These are phyloP conservation scores for Beauveria sp. DNA, from an alignment of 2,329 filamentous ascomycete genomes.

Conservation along the genomic window DNA sequence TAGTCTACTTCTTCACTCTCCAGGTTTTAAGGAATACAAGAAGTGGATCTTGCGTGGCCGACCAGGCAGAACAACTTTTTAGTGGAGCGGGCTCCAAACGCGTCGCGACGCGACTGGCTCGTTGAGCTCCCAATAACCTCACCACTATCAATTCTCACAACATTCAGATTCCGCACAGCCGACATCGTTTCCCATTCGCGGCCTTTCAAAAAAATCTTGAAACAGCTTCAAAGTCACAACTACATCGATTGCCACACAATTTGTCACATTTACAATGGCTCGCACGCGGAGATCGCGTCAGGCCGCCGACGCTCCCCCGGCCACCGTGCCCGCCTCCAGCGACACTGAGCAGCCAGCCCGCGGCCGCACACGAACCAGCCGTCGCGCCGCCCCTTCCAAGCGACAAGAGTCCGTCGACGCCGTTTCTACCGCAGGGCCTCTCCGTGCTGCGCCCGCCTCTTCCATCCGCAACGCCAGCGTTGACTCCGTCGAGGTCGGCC, in stretches of 20 bases:
- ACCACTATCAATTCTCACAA: background rate
- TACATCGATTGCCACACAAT: background rate
- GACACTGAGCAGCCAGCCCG: constrained; percentile 18
- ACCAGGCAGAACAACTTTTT: constrained; percentile 1
- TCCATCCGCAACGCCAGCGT: constrained; percentile 19
- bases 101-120: constrained; percentile 8
- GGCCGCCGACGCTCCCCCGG: constrained; percentile 17
- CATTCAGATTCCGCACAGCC: background rate
- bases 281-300: constrained; percentile 25
- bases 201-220: background rate
- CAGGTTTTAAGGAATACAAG: too few relatives aligned
- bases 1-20: too few relatives aligned
- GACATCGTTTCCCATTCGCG: background rate
- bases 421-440: constrained; percentile 15
- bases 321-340: constrained; percentile 9
- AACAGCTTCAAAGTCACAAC: background rate
- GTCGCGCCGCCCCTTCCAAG: background rate
- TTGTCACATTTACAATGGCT: constrained; percentile 18
- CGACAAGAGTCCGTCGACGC: constrained; percentile 5
- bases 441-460: constrained; percentile 5
- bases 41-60: too few relatives aligned
- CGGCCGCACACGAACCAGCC: constrained; percentile 16
- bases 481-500: constrained; percentile 30
- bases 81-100: constrained; percentile 3
- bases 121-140: background rate